Evolutionary conservation across 352 stramenopile genomes (phyloP).

Genomic region (Aphanomyces cochlioides): DNA sequence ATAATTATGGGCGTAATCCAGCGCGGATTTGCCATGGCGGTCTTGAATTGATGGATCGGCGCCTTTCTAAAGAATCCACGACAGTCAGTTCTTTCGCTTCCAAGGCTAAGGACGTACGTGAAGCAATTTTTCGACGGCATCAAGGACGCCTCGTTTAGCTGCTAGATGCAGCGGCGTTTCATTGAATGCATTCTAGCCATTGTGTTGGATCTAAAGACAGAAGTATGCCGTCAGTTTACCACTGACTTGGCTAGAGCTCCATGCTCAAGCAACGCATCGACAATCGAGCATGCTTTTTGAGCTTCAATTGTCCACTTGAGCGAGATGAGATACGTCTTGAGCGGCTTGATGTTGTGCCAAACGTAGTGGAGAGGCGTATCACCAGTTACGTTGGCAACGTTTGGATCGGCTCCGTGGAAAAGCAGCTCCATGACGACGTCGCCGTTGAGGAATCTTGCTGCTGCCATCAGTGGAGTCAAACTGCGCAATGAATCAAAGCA

Average conservation of each 20-base stretch:
- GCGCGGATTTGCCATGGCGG: slow-evolving; percentile 41
- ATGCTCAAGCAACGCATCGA: slow-evolving; percentile 40
- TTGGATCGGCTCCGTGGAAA: slow-evolving; percentile 45
- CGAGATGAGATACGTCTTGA: not conserved
- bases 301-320: slow-evolving; percentile 37
- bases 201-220: not conserved
- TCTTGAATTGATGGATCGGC: slow-evolving; percentile 32
- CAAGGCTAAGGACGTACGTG: slow-evolving; percentile 7
- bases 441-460: slow-evolving; percentile 47
- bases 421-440: slow-evolving; percentile 51
- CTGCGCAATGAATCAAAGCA: slow-evolving; percentile 11
- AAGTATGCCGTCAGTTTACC: not conserved
- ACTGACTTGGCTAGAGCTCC: slow-evolving; percentile 42
- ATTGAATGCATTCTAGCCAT: slow-evolving; percentile 54
- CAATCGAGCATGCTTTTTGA: slow-evolving; percentile 41
- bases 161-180: slow-evolving; percentile 57
- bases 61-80: slow-evolving; percentile 1
- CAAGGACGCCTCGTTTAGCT: slow-evolving; percentile 47
- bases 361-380: slow-evolving; percentile 66
- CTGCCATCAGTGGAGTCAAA: slow-evolving; percentile 65
- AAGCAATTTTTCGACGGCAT: slow-evolving; percentile 57
- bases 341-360: slow-evolving; percentile 31
- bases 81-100: slow-evolving; percentile 5
- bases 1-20: slow-evolving; percentile 41
- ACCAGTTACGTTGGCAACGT: slow-evolving; percentile 57